Evolutionary conservation across 129 eudicot genomes (phyloP).

Genomic region (Lactuca sativa): DNA sequence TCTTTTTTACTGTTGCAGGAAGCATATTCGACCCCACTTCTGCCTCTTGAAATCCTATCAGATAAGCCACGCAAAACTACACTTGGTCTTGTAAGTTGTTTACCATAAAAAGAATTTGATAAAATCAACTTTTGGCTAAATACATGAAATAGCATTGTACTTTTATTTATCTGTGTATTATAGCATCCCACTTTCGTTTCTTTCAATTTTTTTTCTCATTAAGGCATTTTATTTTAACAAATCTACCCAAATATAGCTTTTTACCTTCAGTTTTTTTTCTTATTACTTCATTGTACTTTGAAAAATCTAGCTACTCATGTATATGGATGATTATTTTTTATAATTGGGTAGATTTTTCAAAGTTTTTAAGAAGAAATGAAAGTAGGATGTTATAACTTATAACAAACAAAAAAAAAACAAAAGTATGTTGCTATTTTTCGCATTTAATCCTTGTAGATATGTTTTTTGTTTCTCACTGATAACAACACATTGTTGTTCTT

Average conservation of each 20-base stretch:
- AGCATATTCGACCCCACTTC: constrained; percentile 66
- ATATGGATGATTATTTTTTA: too few relatives aligned
- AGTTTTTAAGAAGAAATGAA: background rate
- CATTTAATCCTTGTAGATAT: background rate
- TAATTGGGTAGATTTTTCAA: background rate
- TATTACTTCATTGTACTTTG: too few relatives aligned
- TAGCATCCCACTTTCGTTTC: background rate
- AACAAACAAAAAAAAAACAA: too few relatives aligned
- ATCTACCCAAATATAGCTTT: background rate
- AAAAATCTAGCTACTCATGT: background rate
- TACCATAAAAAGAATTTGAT: background rate
- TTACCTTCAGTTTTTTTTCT: background rate
- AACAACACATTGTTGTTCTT: constrained; percentile 10
- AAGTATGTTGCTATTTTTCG: background rate
- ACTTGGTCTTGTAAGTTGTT: constrained; percentile 56
- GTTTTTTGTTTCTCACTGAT: constrained; percentile 15
- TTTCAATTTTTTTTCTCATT: background rate
- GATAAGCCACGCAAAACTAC: constrained; percentile 44
- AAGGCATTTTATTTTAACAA: too few relatives aligned
- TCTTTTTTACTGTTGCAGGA: constrained; percentile 29
- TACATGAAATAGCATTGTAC: background rate
- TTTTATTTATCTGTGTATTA: background rate
- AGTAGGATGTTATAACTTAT: background rate
- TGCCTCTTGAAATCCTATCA: constrained; percentile 54
- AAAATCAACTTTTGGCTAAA: background rate